Evolutionary conservation across 2,329 filamentous ascomycete species (phyloP), one percentile per base, ranked within the genome.

Genomic region (Fusarium nematophilum): DNA sequence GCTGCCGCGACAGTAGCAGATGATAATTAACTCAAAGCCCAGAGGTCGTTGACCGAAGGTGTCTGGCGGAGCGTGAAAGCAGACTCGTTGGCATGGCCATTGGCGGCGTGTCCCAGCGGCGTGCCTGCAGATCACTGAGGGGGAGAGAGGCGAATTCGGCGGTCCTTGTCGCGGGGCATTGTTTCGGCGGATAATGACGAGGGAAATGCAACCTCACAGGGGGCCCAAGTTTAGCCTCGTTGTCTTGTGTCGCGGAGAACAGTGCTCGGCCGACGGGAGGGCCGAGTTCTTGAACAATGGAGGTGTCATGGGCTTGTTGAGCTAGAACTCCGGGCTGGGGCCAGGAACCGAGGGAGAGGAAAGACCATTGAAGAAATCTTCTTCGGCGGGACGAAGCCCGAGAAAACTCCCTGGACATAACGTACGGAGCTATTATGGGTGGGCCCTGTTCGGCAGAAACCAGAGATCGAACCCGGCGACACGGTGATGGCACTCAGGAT

Each of bases 61-160:
- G 44, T 47, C 44, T 47, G 31, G 37, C 10, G 34, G 18, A 38
- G 46, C 36, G 26, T 25, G 26, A 49, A 33, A 29, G 17, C 13
- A 23, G 23, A 31, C 18, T 45, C 48, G 56, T 37, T 45, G 46
- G 36, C 43, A 51, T 53, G 42, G 18, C 15, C 36, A 18, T 50
- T 50, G 30, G 34, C 21, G 34, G 37, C 42, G 27, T 36, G 34
- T 44, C 43, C 25, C 39, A 36, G 39, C 26, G n/a, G 46, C 17
- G 55, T 68, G 56, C 63, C 60, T 68, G 63, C 56, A 65, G 60
- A 68, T 68, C 65, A 55, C 38, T 54, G 48, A 57, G 60, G 65
- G 50, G 57, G 46, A 60, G 15, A 6, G 31, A 42, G 34, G 30
- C 38, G 36, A 50, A 44, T 48, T 64, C 45, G 40, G 49, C 34